These are phyloP conservation scores for Areca catechu DNA, from an alignment of 176 grass and related monocot genomes.

Conservation along the genomic window DNA sequence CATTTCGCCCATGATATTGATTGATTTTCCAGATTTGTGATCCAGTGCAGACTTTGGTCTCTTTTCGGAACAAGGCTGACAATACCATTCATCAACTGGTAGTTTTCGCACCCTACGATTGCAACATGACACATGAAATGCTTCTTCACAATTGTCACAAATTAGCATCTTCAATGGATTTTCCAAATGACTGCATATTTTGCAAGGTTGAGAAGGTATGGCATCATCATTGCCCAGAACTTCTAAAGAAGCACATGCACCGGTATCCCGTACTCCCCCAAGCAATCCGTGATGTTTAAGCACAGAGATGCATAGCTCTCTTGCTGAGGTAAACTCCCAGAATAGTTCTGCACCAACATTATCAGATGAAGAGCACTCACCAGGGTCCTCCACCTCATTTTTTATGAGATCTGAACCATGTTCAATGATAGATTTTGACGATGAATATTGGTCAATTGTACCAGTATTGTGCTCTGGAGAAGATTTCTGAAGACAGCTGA, in stretches of 20 bases:
- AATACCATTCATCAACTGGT: constrained; percentile 61
- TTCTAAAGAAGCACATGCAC: constrained; percentile 12
- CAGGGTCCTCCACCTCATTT: constrained; percentile 24
- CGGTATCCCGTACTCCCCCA: constrained; percentile 18
- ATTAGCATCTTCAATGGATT: constrained; percentile 64
- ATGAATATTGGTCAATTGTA: constrained; percentile 10
- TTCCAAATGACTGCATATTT: constrained; percentile 39
- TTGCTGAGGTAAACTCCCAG: constrained; percentile 33
- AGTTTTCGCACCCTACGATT: constrained; percentile 25
- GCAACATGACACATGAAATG: constrained; percentile 82
- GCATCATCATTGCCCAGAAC: constrained; percentile 20
- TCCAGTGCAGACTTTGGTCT: constrained; percentile 24
- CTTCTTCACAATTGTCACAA: constrained; percentile 82
- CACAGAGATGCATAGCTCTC: constrained; percentile 65
- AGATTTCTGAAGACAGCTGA: neutral
- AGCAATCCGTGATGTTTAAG: constrained; percentile 51
- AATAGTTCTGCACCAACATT: constrained; percentile 21
- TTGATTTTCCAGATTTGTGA: constrained; percentile 4
- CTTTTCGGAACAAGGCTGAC: constrained; percentile 44
- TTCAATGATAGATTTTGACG: constrained; percentile 21
- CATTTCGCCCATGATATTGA: constrained; percentile 6
- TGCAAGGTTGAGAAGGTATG: constrained; percentile 42
- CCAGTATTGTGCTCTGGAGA: constrained; percentile 8
- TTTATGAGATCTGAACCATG: constrained; percentile 17
- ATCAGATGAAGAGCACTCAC: constrained; percentile 47